Base-by-base conservation (phyloP, 306 rosid genomes). In the Cicer arietinum region DNA sequence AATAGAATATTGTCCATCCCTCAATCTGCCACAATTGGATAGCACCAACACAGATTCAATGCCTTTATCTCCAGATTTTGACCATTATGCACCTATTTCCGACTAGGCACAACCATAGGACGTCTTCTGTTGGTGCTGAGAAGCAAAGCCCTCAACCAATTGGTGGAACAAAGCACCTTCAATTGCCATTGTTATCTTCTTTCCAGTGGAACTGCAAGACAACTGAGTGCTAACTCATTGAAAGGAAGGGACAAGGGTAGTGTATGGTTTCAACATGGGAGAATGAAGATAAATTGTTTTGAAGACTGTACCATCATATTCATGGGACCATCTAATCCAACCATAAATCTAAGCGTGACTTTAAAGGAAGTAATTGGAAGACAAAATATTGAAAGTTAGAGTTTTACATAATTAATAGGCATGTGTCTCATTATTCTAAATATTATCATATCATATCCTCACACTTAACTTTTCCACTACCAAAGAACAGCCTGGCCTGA, bases 391-490 rank as follows among this genome's bases (percentile, higher is more conserved):
- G 18, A 59, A 62, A 40, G 13, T 35, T 46, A 61, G 46, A 58
- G 65, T 59, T 59, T 6, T 58, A 12, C 42, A 30, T 58, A 59
- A 30, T 12, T 30, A 12, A 59, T 11, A 30, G 9, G 2, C 64
- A 57, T 4, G 13, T 1, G 11, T 61, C 17, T 61, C 22, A 7
- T 43, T 7, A 13, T 39, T 61, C 10, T 13, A 61, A 61, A 61
- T 14, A 61, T 39, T n/a, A 13, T 39, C 66, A 59, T 12, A 59
- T 59, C 53, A 42, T 65, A 43, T 65, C 71, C 10, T 6, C 71
- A 18, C 40, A 43, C 37, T 65, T 65, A 39, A 43, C 71, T 43
- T 65, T 65, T 20, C 37, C 39, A 6, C 53, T 65, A 65, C 39
- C 14, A 43, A 65, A 43, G 68, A 65, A 65, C 52, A 43, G 40